These are phyloP conservation scores for Lasiosphaeriaceae sp. DNA, from an alignment of 495 filamentous ascomycete genomes.

Conservation along the genomic window DNA sequence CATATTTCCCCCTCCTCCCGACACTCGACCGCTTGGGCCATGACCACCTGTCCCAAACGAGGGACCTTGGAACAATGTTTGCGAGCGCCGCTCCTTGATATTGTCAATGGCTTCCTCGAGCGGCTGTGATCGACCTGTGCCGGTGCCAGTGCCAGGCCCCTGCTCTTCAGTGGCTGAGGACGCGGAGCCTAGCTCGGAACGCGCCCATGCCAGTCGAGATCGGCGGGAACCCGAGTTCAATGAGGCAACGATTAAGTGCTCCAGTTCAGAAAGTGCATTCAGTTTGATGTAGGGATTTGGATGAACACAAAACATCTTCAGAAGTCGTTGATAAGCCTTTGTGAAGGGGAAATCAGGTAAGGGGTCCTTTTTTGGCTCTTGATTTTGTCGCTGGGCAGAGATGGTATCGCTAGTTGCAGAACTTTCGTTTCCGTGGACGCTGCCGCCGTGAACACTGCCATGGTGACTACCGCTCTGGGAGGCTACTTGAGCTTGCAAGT, in stretches of 20 bases:
- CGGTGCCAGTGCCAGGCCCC: conserved; percentile 4
- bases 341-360: conserved; percentile 64
- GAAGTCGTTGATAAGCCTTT: conserved; percentile 70
- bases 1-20: conserved; percentile 26
- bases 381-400: conserved; percentile 27
- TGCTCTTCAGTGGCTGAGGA: conserved; percentile 32
- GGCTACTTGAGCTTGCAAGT: conserved; percentile 8
- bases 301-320: conserved; percentile 85
- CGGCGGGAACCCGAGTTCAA: conserved; percentile 49
- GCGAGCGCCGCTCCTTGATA: conserved; percentile 63
- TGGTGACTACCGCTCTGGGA: conserved; percentile 28
- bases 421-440: conserved; percentile 37
- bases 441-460: conserved; percentile 20
- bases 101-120: conserved; percentile 66
- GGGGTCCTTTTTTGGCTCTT: conserved; percentile 35
- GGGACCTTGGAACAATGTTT: conserved; percentile 43
- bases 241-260: conserved; percentile 75
- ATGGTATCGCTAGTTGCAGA: conserved; percentile 40
- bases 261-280: conserved; percentile 75
- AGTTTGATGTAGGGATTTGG: conserved; percentile 86
- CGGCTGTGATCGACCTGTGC: conserved; percentile 31
- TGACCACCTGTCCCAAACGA: conserved; percentile 17
- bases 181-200: conserved; percentile 31
- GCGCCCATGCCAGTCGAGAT: conserved; percentile 29
- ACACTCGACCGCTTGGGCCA: conserved; percentile 22